Percentiles rank a stretch among this genome's conserved stretches.
Evolutionary conservation across 768 basidiomycete genomes (phyloP).

Genomic region (Panellus pusillus): DNA sequence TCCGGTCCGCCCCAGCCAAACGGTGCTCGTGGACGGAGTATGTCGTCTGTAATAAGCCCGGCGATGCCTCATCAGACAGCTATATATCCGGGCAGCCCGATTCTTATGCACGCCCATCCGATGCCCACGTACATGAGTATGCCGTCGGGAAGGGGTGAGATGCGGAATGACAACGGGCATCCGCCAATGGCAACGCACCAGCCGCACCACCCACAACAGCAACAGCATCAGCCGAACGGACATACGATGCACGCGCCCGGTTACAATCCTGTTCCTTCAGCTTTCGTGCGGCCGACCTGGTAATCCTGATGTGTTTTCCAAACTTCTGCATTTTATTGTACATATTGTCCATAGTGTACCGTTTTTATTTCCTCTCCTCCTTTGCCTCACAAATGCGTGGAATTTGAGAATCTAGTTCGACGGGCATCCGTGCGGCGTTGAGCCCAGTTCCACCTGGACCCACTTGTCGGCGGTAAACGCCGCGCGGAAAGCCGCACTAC

Average conservation of each 20-base stretch:
- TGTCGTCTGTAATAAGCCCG: constrained; percentile 71
- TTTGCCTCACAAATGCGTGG: neutral
- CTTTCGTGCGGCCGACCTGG: constrained; percentile 51
- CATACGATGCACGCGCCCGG: constrained; percentile 34
- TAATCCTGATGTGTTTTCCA: constrained; percentile 30
- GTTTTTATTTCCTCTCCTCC: constrained; percentile 7
- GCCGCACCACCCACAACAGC: constrained; percentile 27
- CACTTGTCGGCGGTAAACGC: no score
- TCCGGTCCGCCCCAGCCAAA: constrained; percentile 36
- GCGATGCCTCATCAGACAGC: constrained; percentile 46
- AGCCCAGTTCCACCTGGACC: no score
- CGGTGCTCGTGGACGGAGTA: constrained; percentile 46
- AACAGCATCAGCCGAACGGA: constrained; percentile 29
- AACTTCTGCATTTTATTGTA: constrained; percentile 33
- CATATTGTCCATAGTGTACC: constrained; percentile 39
- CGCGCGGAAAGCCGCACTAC: no score
- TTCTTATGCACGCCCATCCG: constrained; percentile 63
- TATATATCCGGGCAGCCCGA: constrained; percentile 71
- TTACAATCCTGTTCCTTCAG: constrained; percentile 42
- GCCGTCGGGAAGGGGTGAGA: constrained; percentile 49
- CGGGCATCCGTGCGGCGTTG: no score
- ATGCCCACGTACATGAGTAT: constrained; percentile 49
- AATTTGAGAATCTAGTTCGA: no score
- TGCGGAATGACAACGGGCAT: constrained; percentile 48
- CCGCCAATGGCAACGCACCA: constrained; percentile 42